Percentiles rank a stretch among this genome's conserved stretches.
phyloP scores from a whole-genome alignment of 2,329 filamentous ascomycete genomes.

The Knufia petricola region DNA sequence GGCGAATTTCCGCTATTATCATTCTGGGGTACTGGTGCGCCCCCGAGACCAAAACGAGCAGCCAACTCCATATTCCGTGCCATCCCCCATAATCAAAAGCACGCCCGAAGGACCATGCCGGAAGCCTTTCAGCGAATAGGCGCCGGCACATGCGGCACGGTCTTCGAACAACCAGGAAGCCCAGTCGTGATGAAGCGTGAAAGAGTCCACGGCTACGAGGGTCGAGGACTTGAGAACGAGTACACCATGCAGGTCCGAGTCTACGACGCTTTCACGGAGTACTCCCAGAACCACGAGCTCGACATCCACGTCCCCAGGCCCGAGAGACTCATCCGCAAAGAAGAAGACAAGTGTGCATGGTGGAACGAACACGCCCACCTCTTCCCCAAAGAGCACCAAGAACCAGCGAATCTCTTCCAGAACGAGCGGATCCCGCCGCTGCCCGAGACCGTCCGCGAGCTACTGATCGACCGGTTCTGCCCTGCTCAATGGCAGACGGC shows the following conservation, averaged over 20 bases:
- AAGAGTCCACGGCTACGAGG: neutral
- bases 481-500: slow-evolving; percentile 22
- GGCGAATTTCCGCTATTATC: too few relatives aligned
- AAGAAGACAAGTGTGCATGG: slow-evolving; percentile 9
- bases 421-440: slow-evolving; percentile 31
- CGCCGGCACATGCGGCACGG: neutral
- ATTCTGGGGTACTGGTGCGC: too few relatives aligned
- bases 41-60: too few relatives aligned
- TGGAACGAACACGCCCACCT: too few relatives aligned
- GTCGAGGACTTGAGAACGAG: slow-evolving; percentile 21
- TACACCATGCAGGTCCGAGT: slow-evolving; percentile 26
- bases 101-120: too few relatives aligned
- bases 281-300: neutral
- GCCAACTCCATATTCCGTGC: too few relatives aligned
- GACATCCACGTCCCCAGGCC: slow-evolving; percentile 11
- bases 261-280: slow-evolving; percentile 10
- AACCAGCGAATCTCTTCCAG: slow-evolving; percentile 25
- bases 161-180: neutral
- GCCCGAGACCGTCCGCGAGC: slow-evolving; percentile 19
- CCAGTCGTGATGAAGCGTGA: neutral
- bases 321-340: slow-evolving; percentile 10
- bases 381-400: slow-evolving; percentile 9
- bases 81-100: too few relatives aligned
- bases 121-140: neutral
- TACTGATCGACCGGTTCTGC: slow-evolving; percentile 30